Evolutionary conservation across 768 basidiomycete species (phyloP).

Genomic region (Auriscalpium vulgare): DNA sequence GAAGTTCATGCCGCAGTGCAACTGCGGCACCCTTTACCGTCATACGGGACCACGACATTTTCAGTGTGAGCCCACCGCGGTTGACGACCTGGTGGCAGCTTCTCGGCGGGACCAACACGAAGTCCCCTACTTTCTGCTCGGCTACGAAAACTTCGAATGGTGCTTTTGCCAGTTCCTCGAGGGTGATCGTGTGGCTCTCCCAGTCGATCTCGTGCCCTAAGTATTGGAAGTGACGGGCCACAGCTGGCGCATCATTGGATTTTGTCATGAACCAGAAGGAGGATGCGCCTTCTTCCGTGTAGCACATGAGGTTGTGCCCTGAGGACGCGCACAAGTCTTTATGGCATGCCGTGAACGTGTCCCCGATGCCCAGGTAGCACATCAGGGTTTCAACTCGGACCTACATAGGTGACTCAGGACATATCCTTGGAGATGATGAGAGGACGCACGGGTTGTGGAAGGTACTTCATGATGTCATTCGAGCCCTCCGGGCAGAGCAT

Average conservation of each 20-base stretch:
- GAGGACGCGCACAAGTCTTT: conserved; percentile 81
- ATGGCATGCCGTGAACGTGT: conserved; percentile 79
- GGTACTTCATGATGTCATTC: conserved; percentile 50
- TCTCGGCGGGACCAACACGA: conserved; percentile 74
- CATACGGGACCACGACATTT: conserved; percentile 86
- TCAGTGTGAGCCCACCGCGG: conserved; percentile 70
- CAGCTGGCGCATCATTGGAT: conserved; percentile 44
- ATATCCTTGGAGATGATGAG: background rate
- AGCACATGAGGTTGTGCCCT: conserved; percentile 84
- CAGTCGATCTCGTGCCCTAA: conserved; percentile 60
- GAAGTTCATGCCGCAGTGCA: conserved; percentile 66
- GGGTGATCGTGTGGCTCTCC: conserved; percentile 56
- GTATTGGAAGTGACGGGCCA: conserved; percentile 49
- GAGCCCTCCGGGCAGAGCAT: conserved; percentile 42
- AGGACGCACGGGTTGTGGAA: conserved; percentile 38
- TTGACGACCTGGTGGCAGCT: conserved; percentile 85
- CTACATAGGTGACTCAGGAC: conserved; percentile 26
- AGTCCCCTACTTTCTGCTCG: conserved; percentile 68
- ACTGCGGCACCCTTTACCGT: conserved; percentile 49
- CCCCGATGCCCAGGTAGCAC: conserved; percentile 78
- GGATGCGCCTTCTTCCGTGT: conserved; percentile 61
- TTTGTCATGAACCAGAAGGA: conserved; percentile 87
- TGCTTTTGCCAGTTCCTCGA: conserved; percentile 56
- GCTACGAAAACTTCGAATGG: conserved; percentile 64
- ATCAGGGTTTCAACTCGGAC: conserved; percentile 67